Percentiles rank a stretch among this genome's conserved stretches.
Evolutionary conservation across 495 filamentous ascomycete species (phyloP).

Genomic region (Talaromyces nanjingensis): DNA sequence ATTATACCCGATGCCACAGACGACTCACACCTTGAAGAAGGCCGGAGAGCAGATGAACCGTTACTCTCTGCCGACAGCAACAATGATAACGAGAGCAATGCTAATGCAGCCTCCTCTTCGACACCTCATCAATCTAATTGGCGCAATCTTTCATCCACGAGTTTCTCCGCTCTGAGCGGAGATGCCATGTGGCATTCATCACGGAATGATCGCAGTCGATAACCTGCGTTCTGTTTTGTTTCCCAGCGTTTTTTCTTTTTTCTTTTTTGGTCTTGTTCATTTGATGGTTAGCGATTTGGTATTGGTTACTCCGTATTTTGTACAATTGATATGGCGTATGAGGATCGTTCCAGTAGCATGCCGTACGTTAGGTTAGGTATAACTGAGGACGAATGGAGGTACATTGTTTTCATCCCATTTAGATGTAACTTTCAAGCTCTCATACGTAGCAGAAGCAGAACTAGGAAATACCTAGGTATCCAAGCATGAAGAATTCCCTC

Average conservation of each 20-base stretch:
- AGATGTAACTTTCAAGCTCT: neutral
- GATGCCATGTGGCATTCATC: constrained; percentile 45
- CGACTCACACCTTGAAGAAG: constrained; percentile 32
- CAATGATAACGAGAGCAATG: neutral
- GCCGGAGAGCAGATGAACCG: constrained; percentile 27
- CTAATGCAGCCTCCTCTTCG: constrained; percentile 23
- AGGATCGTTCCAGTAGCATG: neutral
- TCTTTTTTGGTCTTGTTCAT: constrained; percentile 12
- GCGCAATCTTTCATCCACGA: constrained; percentile 37
- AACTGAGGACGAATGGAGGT: neutral
- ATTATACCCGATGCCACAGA: neutral
- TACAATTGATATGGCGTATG: constrained; percentile 24
- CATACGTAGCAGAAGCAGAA: neutral
- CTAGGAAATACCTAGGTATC: neutral
- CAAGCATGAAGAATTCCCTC: neutral
- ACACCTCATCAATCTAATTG: constrained; percentile 28
- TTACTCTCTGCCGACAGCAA: constrained; percentile 24
- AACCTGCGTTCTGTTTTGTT: constrained; percentile 15
- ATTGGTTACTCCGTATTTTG: constrained; percentile 8
- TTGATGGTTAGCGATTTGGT: constrained; percentile 26
- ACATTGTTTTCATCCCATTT: neutral
- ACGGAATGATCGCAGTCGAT: constrained; percentile 38
- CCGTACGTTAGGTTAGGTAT: neutral
- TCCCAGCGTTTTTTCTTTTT: constrained; percentile 16
- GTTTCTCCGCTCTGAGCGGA: constrained; percentile 43